Conservation (phyloP, 768 basidiomycete species). For the Xerocomus spinulosus region DNA sequence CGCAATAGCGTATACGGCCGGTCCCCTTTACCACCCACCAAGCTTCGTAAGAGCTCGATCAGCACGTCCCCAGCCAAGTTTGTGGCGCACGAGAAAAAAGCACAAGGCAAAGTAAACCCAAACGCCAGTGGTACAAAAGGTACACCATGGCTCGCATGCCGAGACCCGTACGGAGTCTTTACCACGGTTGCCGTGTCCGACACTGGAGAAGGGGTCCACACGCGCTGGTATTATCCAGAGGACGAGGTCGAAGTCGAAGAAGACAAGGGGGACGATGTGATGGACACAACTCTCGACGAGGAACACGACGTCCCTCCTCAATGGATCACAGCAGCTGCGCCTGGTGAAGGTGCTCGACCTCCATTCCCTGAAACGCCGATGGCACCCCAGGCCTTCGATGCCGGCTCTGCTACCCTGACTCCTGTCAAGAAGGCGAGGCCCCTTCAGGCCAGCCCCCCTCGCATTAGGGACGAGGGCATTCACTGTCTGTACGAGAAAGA, state of each 20-base stretch:
- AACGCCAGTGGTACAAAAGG: background rate
- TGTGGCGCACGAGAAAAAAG: background rate
- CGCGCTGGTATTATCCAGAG: constrained; percentile 17
- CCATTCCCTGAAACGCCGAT: constrained; percentile 20
- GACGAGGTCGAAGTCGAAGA: constrained; percentile 5
- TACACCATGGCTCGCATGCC: constrained; percentile 17
- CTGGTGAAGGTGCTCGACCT: background rate
- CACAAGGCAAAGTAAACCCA: background rate
- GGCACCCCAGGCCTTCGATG: constrained; percentile 18
- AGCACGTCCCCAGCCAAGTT: background rate
- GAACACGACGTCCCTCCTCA: constrained; percentile 15
- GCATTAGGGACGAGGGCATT: constrained; percentile 28
- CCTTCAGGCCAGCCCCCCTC: constrained; percentile 25
- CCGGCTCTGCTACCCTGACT: constrained; percentile 29
- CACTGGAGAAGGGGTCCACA: constrained; percentile 18
- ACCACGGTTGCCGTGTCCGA: constrained; percentile 16
- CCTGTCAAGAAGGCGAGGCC: constrained; percentile 27
- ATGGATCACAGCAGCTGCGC: background rate
- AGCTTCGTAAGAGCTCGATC: constrained; percentile 3
- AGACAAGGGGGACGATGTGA: constrained; percentile 6
- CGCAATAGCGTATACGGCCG: constrained; percentile 24
- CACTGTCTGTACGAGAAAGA: constrained; percentile 16
- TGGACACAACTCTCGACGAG: constrained; percentile 13
- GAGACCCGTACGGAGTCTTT: constrained; percentile 9
- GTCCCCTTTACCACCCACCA: constrained; percentile 4